Evolutionary conservation across 2,329 filamentous ascomycete species (phyloP).

Genomic region (Talaromyces sp.): DNA sequence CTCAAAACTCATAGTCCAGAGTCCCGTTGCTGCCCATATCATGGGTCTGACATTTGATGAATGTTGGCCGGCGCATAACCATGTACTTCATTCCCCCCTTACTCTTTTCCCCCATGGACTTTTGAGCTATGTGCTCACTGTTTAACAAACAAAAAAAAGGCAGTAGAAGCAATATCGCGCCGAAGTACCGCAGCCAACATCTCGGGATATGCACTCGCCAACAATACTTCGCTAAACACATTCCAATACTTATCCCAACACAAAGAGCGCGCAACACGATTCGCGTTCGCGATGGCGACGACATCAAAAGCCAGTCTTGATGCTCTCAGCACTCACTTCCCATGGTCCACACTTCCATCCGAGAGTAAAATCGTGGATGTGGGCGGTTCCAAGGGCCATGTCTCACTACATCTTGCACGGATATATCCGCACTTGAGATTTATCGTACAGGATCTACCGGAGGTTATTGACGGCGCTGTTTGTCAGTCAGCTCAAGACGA

Average conservation of each 20-base stretch:
- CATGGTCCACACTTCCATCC: background rate
- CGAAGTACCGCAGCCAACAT: constrained; percentile 7
- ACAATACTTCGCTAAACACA: constrained; percentile 11
- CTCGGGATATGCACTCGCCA: constrained; percentile 13
- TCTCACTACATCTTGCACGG: constrained; percentile 50
- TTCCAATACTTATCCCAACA: constrained; percentile 9
- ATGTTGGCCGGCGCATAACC: constrained; percentile 15
- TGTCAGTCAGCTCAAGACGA: background rate
- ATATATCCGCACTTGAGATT: constrained; percentile 50
- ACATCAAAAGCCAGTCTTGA: constrained; percentile 11
- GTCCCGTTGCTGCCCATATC: constrained; percentile 3
- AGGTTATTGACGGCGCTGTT: constrained; percentile 17
- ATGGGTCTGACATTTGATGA: constrained; percentile 14
- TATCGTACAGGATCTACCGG: constrained; percentile 48
- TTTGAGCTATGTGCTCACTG: background rate
- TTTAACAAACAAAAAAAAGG: background rate
- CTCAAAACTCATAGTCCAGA: constrained; percentile 11
- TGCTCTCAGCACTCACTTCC: constrained; percentile 4
- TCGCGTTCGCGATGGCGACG: constrained; percentile 14
- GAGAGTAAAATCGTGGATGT: constrained; percentile 15
- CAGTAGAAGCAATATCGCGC: constrained; percentile 12
- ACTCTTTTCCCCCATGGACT: background rate
- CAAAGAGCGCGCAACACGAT: constrained; percentile 8
- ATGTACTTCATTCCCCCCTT: background rate
- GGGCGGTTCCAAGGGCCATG: constrained; percentile 55